Conservation (phyloP, 164 flowering plant species). For the Aristolochia californica region DNA sequence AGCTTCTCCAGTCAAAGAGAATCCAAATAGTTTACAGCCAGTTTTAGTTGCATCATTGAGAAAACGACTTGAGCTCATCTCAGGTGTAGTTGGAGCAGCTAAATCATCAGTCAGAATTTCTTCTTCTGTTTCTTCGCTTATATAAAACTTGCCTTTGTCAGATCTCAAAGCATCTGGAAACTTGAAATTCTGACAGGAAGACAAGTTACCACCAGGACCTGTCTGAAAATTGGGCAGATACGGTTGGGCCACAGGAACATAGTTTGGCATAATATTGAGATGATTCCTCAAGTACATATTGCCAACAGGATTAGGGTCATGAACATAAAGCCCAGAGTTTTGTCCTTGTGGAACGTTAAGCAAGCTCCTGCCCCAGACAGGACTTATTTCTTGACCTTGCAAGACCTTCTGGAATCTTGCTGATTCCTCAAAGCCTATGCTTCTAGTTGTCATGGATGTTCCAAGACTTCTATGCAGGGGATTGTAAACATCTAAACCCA, state of each 20-base stretch:
- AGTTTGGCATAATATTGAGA: constrained; percentile 23
- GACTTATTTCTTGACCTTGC: constrained; percentile 99
- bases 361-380: constrained; percentile 28
- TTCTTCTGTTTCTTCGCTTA: constrained; percentile 14
- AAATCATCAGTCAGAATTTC: constrained; percentile 14
- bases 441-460: constrained; percentile 12
- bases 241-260: constrained; percentile 19
- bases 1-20: constrained; percentile 47
- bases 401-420: constrained; percentile 75
- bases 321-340: no score
- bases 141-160: neutral
- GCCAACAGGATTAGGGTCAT: constrained; percentile 18
- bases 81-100: constrained; percentile 16
- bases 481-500: constrained; percentile 34
- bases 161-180: no score
- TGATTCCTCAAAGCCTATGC: constrained; percentile 59
- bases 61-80: constrained; percentile 10
- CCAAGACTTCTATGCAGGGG: constrained; percentile 23
- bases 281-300: constrained; percentile 14
- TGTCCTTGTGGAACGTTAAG: neutral
- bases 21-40: constrained; percentile 67
- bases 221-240: constrained; percentile 19
- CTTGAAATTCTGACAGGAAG: constrained; percentile 16
- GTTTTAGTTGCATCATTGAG: constrained; percentile 24
- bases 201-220: constrained; percentile 13